Evolutionary conservation across 768 basidiomycete species (phyloP), one percentile per base, ranked within the genome.

Genomic region (Russula dissimulans): DNA sequence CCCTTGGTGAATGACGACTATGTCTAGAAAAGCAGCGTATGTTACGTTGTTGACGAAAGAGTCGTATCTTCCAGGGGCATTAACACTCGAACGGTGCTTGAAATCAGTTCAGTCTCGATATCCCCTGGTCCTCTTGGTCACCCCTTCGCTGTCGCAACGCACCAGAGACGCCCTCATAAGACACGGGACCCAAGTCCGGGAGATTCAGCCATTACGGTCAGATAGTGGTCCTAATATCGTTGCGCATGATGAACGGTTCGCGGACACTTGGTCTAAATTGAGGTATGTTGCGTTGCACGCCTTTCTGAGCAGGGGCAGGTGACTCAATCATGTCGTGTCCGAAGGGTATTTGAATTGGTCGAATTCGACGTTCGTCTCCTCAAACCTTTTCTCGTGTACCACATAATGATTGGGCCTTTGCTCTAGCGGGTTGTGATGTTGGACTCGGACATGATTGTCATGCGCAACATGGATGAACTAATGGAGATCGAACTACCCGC

Each of bases 361-460:
- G 82, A 85, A 69, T 92, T 81, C 70, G 83, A 87, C 49, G 89
- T 85, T 71, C 60, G 74, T 61, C 48, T 1, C 18, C 34, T 57
- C 34, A 34, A 31, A 11, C 39, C 29, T n/a, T 43, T 31, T 15
- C 36, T 3, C 34, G 36, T 41, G 39, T 41, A 17, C 31, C 31
- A 32, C 44, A 5, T 31, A 45, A 52, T 46, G 56, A 53, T 52
- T 29, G 47, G 58, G 60, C 32, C 62, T 56, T 44, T 46, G 47
- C 15, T 36, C 11, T 56, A 91, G 89, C 81, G 87, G 29, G 70
- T 95, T 56, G 86, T 93, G 56, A 78, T 95, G 41, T 73, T 95
- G 52, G 93, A 95, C 70, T 83, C 86, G 18, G 93, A 95, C 73
- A 95, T 95, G 93, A 77, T 92, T 56, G 76, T 94, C 22, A 76